Evolutionary conservation across 345 rosid genomes (phyloP), one percentile per base, ranked within the genome.

Genomic region (Boechera divaricarpa): DNA sequence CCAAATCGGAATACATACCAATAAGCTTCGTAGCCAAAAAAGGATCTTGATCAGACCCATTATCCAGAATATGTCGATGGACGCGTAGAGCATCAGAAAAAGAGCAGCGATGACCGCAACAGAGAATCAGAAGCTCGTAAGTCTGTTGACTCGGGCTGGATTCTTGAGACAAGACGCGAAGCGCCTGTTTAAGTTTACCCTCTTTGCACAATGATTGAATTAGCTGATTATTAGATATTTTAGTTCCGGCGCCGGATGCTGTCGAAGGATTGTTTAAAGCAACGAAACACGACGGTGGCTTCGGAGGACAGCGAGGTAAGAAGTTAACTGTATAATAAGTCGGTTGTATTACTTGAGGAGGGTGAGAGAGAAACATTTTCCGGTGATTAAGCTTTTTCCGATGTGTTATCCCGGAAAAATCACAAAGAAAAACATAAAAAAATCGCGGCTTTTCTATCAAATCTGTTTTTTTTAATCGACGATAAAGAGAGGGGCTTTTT

Each of bases 11-110:
- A 18, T 91, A 94, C 86, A 85, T 83, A 26, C 80, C 82, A 1
- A 94, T 94, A 49, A 94, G 97, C 76, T 94, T 94, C 39, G 98
- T 94, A 7, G 88, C 97, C 91, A 94, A 79, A 83, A 91, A 94
- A 10, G 97, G 93, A 44, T 94, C 98, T 77, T 90, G 92, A 73
- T 82, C 98, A 29, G 82, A 92, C 81, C 98, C 97, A 82, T 85
- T 88, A 31, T 82, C 80, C 4, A 69, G 41, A 13, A 94, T 85
- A 69, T 89, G 97, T 33, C 82, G 77, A 45, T 94, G 95, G 73
- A 94, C 89, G 21, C 73, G 62, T 68, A 67, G 74, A 53, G 87
- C 98, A 52, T 87, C 86, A 52, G 87, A 69, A 59, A 89, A 81
- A 18, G 96, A 89, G 53, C 83, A 86, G 0, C 85, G 81, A 73